A percentile compares a stretch with the other conserved stretches of the same genome.
phyloP scores from a whole-genome alignment of 2,329 filamentous ascomycete species.

The Talaromyces sp. region DNA sequence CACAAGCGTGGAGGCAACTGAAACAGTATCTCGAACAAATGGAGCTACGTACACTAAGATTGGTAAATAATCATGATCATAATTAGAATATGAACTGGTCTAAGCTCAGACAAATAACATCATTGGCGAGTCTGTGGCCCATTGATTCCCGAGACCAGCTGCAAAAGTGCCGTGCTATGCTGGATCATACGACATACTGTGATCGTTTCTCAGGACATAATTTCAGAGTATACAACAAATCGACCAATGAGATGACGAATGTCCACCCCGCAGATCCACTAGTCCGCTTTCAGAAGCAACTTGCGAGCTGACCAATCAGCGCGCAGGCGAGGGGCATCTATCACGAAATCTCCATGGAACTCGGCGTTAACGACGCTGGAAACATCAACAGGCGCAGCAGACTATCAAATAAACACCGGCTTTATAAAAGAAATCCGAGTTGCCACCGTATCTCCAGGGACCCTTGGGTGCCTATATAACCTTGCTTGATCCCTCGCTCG shows the following conservation, averaged over 20 bases:
- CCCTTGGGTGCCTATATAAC: not conserved
- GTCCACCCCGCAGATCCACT: not conserved
- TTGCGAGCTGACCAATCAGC: constrained; percentile 3
- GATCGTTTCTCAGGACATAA: constrained; percentile 1
- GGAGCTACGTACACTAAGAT: too few species aligned
- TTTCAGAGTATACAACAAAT: not conserved
- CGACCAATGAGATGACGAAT: not conserved
- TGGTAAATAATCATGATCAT: too few species aligned
- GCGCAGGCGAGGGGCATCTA: not conserved
- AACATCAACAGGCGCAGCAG: not conserved
- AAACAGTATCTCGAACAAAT: too few species aligned
- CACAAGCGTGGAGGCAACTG: too few species aligned
- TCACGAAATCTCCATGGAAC: not conserved
- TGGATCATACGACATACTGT: constrained; percentile 5
- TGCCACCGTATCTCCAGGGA: not conserved
- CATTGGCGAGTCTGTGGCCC: not conserved
- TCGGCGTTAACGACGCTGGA: not conserved
- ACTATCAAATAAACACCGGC: not conserved
- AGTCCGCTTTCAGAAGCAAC: constrained; percentile 3
- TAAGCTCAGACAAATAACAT: not conserved
- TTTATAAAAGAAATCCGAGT: not conserved
- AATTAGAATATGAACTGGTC: not conserved
- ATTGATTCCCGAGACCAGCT: not conserved
- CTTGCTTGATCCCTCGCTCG: not conserved
- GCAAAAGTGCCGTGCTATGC: not conserved